Conservation (phyloP, 2,329 filamentous ascomycete genomes). For the Fusarium siculi region DNA sequence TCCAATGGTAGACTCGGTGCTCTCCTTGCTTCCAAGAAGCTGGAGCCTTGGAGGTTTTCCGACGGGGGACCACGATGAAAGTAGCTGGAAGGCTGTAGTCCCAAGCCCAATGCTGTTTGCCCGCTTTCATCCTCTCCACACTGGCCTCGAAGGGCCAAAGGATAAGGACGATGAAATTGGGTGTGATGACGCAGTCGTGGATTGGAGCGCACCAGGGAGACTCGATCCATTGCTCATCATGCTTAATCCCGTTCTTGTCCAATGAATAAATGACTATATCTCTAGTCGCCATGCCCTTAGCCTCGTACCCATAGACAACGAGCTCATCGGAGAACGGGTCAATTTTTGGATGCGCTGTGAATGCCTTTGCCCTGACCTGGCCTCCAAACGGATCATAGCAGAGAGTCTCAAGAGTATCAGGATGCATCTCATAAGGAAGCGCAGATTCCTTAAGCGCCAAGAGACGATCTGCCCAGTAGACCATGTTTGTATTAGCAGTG, state of each 20-base stretch:
- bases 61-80: conserved; percentile 12
- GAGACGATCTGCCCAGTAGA: conserved; percentile 6
- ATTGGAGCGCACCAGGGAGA: conserved; percentile 17
- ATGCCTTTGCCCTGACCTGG: conserved; percentile 22
- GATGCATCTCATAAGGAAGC: conserved; percentile 16
- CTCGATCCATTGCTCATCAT: conserved; percentile 31
- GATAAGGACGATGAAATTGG: conserved; percentile 18
- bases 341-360: conserved; percentile 21
- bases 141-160: conserved; percentile 18
- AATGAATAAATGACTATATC: conserved; percentile 24
- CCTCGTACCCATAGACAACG: conserved; percentile 24
- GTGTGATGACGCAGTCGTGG: conserved; percentile 23
- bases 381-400: conserved; percentile 3
- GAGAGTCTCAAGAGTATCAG: conserved; percentile 21
- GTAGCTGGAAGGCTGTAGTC: neutral
- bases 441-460: conserved; percentile 17
- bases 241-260: neutral
- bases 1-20: conserved; percentile 11
- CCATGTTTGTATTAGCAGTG: conserved; percentile 29
- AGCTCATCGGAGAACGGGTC: conserved; percentile 18
- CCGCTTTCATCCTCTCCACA: conserved; percentile 6
- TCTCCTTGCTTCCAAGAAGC: conserved; percentile 11
- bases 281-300: conserved; percentile 17
- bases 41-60: neutral
- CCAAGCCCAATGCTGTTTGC: conserved; percentile 27